Evolutionary conservation across 495 filamentous ascomycete genomes (phyloP).

Genomic region (Monascus purpureus): DNA sequence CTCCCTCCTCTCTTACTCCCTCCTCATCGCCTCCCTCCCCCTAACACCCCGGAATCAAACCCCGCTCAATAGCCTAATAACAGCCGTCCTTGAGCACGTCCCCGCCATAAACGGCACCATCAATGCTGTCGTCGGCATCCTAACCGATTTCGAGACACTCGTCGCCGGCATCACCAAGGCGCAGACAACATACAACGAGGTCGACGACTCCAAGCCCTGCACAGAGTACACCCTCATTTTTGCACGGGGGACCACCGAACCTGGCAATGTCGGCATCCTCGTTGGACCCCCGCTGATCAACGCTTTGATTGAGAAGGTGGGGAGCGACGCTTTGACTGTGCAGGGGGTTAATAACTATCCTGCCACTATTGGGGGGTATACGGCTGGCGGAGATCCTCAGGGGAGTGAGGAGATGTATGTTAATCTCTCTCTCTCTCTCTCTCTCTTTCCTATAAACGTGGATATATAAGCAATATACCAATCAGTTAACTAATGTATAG

Average conservation of each 20-base stretch:
- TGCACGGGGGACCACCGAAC: constrained; percentile 25
- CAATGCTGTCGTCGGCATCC: not conserved
- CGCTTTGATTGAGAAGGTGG: constrained; percentile 11
- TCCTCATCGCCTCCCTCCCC: not conserved
- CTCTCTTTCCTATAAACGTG: not conserved
- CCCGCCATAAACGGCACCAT: not conserved
- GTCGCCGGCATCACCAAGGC: constrained; percentile 2
- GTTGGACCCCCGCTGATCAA: constrained; percentile 19
- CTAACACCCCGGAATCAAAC: not conserved
- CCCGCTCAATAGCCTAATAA: not conserved
- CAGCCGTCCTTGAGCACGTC: not conserved
- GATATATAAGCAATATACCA: not conserved
- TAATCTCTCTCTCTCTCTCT: not conserved
- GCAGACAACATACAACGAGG: constrained; percentile 17
- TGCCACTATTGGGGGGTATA: constrained; percentile 19
- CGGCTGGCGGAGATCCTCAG: constrained; percentile 19
- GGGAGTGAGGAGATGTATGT: constrained; percentile 13
- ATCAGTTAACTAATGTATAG: constrained; percentile 1
- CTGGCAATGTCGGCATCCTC: constrained; percentile 20
- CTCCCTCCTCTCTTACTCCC: not conserved
- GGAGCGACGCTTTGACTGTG: constrained; percentile 16
- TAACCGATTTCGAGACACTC: not conserved
- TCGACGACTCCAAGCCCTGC: constrained; percentile 15
- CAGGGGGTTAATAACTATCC: constrained; percentile 26
- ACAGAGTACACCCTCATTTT: constrained; percentile 26